phyloP scores from a whole-genome alignment of 2,329 filamentous ascomycete species.

The Phyllosticta paracitricarpa region DNA sequence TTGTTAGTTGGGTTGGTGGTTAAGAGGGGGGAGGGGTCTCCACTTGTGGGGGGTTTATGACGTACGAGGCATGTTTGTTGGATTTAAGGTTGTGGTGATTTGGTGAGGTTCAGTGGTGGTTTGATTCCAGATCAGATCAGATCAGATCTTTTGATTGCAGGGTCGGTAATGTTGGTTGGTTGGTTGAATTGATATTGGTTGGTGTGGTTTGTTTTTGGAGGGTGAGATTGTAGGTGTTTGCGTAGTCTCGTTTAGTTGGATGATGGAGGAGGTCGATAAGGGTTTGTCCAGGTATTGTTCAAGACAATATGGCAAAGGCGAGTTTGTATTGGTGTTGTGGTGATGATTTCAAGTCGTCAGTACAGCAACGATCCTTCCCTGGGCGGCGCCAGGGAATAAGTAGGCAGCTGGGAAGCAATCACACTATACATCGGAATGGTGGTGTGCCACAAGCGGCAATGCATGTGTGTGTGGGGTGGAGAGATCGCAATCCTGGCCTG shows the following conservation, averaged over 20 bases:
- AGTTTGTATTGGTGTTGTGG: background rate
- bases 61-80: background rate
- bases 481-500: background rate
- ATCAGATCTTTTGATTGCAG: background rate
- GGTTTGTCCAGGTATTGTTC: background rate
- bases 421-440: background rate
- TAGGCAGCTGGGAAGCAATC: background rate
- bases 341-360: background rate
- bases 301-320: background rate
- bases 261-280: background rate
- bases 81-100: background rate
- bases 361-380: background rate
- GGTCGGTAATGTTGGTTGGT: background rate
- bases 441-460: background rate
- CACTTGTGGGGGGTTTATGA: too few relatives aligned
- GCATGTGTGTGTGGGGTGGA: background rate
- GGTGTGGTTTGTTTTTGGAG: too few relatives aligned
- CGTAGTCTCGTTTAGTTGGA: background rate
- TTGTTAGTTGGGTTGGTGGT: background rate
- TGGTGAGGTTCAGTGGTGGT: background rate
- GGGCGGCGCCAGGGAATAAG: background rate
- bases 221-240: background rate
- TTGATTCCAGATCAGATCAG: background rate
- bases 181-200: background rate
- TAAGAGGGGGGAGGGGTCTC: background rate